Percentiles rank a stretch among this genome's conserved stretches.
These are phyloP conservation scores for Pharus latifolius DNA, from an alignment of 176 grass and related monocot species.

Conservation along the genomic window DNA sequence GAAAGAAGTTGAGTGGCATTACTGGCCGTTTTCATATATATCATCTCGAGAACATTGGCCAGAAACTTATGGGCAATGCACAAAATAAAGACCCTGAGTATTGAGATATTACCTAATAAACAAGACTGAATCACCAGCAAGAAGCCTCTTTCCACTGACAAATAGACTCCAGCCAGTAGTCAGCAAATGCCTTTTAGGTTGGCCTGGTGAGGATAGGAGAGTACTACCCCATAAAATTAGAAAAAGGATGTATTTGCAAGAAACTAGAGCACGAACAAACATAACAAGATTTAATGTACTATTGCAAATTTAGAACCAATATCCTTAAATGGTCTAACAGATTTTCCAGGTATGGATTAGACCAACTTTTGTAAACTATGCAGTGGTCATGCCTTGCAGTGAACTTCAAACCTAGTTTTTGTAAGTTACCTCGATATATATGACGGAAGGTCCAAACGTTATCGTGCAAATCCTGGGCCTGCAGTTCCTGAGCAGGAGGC, in stretches of 20 bases:
- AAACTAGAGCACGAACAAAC: neutral
- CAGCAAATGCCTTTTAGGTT: conserved; percentile 79
- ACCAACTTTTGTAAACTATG: conserved; percentile 11
- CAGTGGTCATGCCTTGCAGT: neutral
- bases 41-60: neutral
- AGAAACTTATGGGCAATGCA: neutral
- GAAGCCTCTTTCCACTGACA: conserved; percentile 69
- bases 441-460: conserved; percentile 64
- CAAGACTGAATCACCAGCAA: conserved; percentile 76
- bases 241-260: neutral
- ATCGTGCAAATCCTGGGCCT: conserved; percentile 63
- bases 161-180: conserved; percentile 87
- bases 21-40: neutral
- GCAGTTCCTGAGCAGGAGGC: conserved; percentile 69
- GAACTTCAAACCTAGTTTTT: neutral
- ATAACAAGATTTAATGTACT: neutral
- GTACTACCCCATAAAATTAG: neutral
- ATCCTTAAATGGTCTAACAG: neutral
- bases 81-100: neutral
- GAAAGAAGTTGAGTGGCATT: conserved; percentile 1
- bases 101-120: conserved; percentile 57
- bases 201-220: conserved; percentile 40
- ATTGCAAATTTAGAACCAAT: neutral
- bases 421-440: conserved; percentile 55
- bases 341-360: neutral